Evolutionary conservation across 345 rosid genomes (phyloP), one percentile per base, ranked within the genome.

Genomic region (Bretschneidera sinensis): DNA sequence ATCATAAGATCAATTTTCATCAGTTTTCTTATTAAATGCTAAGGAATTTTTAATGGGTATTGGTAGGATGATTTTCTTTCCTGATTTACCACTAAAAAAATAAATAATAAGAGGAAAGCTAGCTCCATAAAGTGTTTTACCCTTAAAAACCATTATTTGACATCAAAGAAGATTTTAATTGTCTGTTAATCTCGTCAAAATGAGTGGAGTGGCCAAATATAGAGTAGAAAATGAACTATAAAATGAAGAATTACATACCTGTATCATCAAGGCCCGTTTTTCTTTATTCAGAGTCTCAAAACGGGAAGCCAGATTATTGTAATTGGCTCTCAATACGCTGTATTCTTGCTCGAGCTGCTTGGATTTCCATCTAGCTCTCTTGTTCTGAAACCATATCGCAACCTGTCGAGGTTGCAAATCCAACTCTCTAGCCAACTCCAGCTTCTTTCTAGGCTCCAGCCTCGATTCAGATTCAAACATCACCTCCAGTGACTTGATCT

Each of bases 301-400:
- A 56, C 70, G 68, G 24, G 86, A 78, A 66, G 88, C 79, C 39
- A 90, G 65, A 54, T 55, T 72, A 25, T 75, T 67, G 67, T 83
- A 87, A 76, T 75, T 75, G 62, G 83, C 72, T 62, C 70, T 74
- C 16, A 91, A 77, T 21, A 81, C 25, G 68, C 57, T 72, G 63
- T 67, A 91, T 50, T 91, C 92, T 51, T 72, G 54, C 69, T 91
- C 96, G 0, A 91, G 81, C 71, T 83, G 92, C 89, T 91, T 91
- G 0, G 92, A 81, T 75, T 85, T 91, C 85, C 87, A 87, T 59
- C 96, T 72, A 51, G 92, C 97, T 58, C 97, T 74, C 79, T 85
- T 84, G 69, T 91, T 91, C 74, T 91, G 95, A 59, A 87, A 91
- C 97, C 95, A 91, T 31, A 91, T 87, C 0, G 95, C 92, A 3